Base-by-base conservation (phyloP, 106 monocot species). In the Allium cepa region DNA sequence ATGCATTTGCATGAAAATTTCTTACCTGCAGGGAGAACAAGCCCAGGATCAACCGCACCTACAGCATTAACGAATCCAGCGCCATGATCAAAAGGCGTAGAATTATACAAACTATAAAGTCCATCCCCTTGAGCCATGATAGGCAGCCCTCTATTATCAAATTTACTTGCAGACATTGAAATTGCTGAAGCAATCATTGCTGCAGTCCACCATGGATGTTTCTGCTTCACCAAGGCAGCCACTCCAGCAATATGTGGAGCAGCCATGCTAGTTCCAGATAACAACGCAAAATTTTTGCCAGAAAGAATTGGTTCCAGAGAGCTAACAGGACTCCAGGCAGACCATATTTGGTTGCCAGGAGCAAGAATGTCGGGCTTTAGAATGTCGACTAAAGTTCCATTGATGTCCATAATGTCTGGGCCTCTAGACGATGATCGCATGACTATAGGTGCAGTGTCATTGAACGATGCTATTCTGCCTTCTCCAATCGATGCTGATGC, bases 191-290 rank as follows among this genome's bases (percentile, higher is more conserved):
- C 79, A 9, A 90, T 82, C 80, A 78, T 80, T 8, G 94, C 66
- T 8, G 94, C 84, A 8, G 79, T 67, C 94, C 94, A 94, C 4
- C 71, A 46, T 0, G 86, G 84, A 57, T 79, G 83, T 0, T 3
- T 3, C 60, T 90, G 82, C 69, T 70, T 94, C 18, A 94, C 46
- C 7, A 94, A 73, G 17, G 94, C 90, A 2, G 90, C 94, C 10
- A 90, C 66, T 26, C 94, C 94, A 0, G 80, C 90, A 8, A 84
- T 75, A 36, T 94, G 94, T 2, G 94, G 90, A 0, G 87, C 62
- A 11, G 94, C 90, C 94, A 94, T 94, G 80, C 90, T 94, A 0
- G 94, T 94, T 8, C 94, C 94, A 1, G 94, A 94, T 17, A 90
- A 13, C 55, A 94, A 62, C 0, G 87, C 90, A 47, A 94, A 94